These are phyloP conservation scores for Eutrema salsugineum DNA, from an alignment of 441 rosid genomes.

Conservation along the genomic window DNA sequence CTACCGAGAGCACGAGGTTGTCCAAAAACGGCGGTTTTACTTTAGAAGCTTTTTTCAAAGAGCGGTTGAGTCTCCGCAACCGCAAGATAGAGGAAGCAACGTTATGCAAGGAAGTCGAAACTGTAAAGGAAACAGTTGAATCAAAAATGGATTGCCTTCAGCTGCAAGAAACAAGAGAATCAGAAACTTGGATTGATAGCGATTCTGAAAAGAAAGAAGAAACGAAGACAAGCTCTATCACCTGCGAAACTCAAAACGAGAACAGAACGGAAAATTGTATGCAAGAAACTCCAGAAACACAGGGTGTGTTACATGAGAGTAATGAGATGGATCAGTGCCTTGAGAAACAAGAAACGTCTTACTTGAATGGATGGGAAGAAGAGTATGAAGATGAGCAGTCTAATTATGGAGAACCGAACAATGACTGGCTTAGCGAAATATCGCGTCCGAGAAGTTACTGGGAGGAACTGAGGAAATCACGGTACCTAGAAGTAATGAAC, in stretches of 20 bases:
- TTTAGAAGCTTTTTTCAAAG: not conserved
- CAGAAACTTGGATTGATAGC: not conserved
- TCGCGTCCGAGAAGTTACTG: constrained; percentile 81
- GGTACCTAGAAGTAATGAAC: constrained; percentile 69
- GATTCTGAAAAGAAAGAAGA: not conserved
- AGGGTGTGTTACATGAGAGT: not conserved
- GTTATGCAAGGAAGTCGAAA: not conserved
- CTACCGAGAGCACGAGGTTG: not conserved
- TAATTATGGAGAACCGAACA: constrained; percentile 22
- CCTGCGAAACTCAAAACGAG: not conserved
- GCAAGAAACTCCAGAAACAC: constrained; percentile 2
- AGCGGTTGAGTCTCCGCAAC: not conserved
- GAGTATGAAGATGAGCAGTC: constrained; percentile 29
- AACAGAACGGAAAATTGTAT: not conserved
- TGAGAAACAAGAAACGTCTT: constrained; percentile 22
- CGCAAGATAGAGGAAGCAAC: constrained; percentile 14
- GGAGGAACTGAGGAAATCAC: constrained; percentile 68
- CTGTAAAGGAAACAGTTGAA: not conserved
- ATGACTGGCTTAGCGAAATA: constrained; percentile 73
- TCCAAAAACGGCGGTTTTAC: not conserved
- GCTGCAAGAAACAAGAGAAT: constrained; percentile 14
- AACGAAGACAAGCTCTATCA: not conserved
- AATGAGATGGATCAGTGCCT: constrained; percentile 8
- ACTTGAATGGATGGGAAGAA: constrained; percentile 20
- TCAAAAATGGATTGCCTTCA: not conserved